phyloP scores from a whole-genome alignment of 2,329 filamentous ascomycete species.

The Colletotrichum endophyticum region DNA sequence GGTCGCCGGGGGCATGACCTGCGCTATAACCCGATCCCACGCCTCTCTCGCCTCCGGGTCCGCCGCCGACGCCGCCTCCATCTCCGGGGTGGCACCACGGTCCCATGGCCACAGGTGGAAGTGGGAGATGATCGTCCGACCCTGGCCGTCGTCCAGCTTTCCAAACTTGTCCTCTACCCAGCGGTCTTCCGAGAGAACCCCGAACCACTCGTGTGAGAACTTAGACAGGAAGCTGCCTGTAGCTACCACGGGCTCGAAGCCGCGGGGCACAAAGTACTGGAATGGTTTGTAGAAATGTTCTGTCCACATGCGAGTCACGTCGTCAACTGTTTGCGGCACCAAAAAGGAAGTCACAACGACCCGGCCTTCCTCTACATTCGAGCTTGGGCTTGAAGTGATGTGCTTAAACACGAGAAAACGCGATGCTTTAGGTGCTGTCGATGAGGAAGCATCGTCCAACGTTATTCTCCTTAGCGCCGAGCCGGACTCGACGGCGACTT shows the following conservation, averaged over 20 bases:
- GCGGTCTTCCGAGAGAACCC: constrained; percentile 8
- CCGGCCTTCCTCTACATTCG: neutral
- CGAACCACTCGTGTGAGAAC: neutral
- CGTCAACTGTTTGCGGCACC: neutral
- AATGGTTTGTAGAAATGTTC: neutral
- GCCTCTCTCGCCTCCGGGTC: constrained; percentile 20
- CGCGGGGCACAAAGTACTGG: neutral
- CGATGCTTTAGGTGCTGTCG: neutral
- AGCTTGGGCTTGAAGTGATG: neutral
- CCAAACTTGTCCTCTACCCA: constrained; percentile 11
- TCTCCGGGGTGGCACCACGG: neutral
- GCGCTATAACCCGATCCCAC: constrained; percentile 10
- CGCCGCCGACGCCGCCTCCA: constrained; percentile 15
- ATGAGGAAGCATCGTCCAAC: neutral
- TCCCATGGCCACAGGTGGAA: constrained; percentile 3
- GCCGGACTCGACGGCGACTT: neutral
- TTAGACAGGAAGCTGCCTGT: neutral
- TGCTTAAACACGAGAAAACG: neutral
- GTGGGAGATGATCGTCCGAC: constrained; percentile 17
- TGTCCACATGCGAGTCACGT: neutral
- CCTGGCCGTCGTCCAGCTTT: neutral
- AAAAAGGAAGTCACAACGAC: constrained; percentile 9
- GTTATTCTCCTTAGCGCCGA: neutral
- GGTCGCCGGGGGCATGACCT: constrained; percentile 24
- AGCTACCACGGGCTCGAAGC: neutral